Evolutionary conservation across 306 rosid genomes (phyloP), one percentile per base, ranked within the genome.

Genomic region (Corylus americana): DNA sequence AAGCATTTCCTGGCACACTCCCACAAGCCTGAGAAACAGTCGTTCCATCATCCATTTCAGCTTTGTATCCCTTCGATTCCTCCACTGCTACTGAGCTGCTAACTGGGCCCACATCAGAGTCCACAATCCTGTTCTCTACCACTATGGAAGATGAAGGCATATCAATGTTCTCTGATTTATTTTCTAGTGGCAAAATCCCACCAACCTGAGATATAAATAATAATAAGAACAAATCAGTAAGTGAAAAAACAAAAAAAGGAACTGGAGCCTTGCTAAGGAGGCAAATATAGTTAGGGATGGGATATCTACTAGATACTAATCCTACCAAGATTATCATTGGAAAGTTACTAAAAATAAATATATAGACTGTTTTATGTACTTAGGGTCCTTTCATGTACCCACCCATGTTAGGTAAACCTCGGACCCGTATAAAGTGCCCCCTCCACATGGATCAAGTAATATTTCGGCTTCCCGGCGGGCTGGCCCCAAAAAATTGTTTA

Each of bases 161-260:
- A 54, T 39, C 50, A 44, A 62, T 47, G 55, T 25, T 37, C 8
- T 55, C 74, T 70, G 45, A 48, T 31, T 50, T 73, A 67, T 67
- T 74, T 78, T 73, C 70, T 57, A 71, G 70, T 4, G 75, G 80
- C 45, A 25, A 69, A 68, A 25, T 80, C 62, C 42, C 67, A 55
- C 22, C 55, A 54, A 48, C 83, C 50, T 71, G 61, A 71, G 18
- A 71, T 27, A n/a, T 16, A 39, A 37, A 71, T 44, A 20, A 14
- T 42, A 18, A 17, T 42, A 27, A 68, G 48, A 39, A 42, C 29
- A 42, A 42, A 39, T 68, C 51, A 68, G 31, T 39, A 17, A 37
- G 12, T 9, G 31, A 42, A 0, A 18, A 35, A 64, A 31, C 2
- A 42, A 0, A 18, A 16, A 64, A 64, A 64, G 44, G 42, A 29